Base-by-base conservation (phyloP, 1,284 basidiomycete genomes). In the Flammula alnicola region DNA sequence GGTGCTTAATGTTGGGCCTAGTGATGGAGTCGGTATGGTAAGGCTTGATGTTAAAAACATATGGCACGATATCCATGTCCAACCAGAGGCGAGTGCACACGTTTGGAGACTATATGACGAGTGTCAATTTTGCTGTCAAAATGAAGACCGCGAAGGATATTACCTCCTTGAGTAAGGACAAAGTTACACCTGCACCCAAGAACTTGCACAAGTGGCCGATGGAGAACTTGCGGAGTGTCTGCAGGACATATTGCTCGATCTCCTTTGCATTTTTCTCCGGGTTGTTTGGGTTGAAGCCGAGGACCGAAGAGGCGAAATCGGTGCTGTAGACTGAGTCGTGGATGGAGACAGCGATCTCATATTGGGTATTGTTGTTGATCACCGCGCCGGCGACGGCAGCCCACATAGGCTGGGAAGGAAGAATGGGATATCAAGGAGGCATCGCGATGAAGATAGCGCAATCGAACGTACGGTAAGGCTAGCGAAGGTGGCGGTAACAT, bases 261-360 rank as follows among this genome's bases (percentile, higher is more conserved):
- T 72, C 74, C 45, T 77, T 68, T 7, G 78, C 73, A 56, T 79
- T 81, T 51, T 76, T 75, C 7, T 79, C 75, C 8, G 78, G 71
- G 38, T 78, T 68, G 50, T 75, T 73, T 4, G 74, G 51, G 44
- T 68, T 67, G 68, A 78, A 82, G 0, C 79, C 70, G 56, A 90
- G 65, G 49, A 72, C 59, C 49, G 72, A 58, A 11, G 84, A 85
- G 11, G 80, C 70, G 60, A 83, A 89, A 65, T 91, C 88, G 55
- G 87, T 88, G 68, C 77, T 83, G 68, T 91, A 91, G 61, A 91
- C 86, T 11, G 85, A 88, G 66, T 91, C 88, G 65, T 91, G 87
- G 44, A 91, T 76, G 48, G 87, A 87, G 61, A 91, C 75, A 26
- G 86, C 84, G 63, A 91, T 70, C 68, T 90, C 87, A 52, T 78